Evolutionary conservation across 768 basidiomycete species (phyloP), one percentile per base, ranked within the genome.

Genomic region (Hortiboletus flavorubellus): DNA sequence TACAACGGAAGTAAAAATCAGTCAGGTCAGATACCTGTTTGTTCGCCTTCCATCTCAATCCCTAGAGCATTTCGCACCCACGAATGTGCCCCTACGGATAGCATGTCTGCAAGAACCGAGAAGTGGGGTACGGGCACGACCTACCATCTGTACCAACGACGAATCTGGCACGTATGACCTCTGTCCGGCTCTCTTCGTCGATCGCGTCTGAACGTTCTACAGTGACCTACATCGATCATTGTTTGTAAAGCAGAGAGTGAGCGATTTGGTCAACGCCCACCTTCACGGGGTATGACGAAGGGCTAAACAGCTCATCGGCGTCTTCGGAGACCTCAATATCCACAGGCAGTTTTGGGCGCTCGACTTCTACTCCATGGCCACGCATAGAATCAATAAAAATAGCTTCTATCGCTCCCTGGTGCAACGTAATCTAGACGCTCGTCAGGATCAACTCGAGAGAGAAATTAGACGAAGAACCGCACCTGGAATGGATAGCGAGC

Each of bases 401-500:
- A 26, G 26, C 26, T 26, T 26, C 26, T 26, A 26, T 26, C 26
- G 26, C 26, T 11, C 70, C 74, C 57, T 74, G 73, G 42, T 70
- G 70, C 7, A 75, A 64, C 0, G 67, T 69, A 7, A 70, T 53
- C 64, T 75, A 42, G 31, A 42, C 12, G 21, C 10, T 10, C 5
- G 18, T 34, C 8, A 39, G 14, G 39, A 23, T 49, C 21, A 47
- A 45, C n/a, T n/a, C 23, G 18, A 6, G 21, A 12, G 35, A 12
- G 18, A 14, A 30, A 11, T n/a, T 15, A 15, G 38, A 7, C n/a
- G 23, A 29, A 21, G 11, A 21, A 34, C 26, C 60, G 50, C 59
- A 83, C 87, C 73, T 86, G 85, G 58, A 85, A 89, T 9, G 85
- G 86, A 26, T 26, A 26, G 26, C 26, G 26, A 26, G 26, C 26